A percentile compares a stretch with the other conserved stretches of the same genome.
Conservation (phyloP, 495 filamentous ascomycete species). For the Physcia stellaris region DNA sequence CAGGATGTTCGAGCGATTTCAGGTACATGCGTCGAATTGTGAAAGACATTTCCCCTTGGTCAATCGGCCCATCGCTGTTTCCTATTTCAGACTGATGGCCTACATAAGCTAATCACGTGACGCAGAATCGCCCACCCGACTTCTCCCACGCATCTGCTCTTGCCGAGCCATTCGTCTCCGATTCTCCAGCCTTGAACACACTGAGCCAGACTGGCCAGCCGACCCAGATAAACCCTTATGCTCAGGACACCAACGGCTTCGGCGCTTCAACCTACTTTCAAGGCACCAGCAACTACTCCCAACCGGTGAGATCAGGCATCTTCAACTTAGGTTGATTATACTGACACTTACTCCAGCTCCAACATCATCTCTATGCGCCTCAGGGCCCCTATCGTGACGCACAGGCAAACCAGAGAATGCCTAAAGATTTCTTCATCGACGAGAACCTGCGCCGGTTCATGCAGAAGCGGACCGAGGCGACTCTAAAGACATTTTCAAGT, state of each 20-base stretch:
- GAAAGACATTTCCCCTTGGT: no score
- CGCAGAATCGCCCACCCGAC: no score
- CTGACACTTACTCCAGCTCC: conserved; percentile 34
- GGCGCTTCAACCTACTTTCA: conserved; percentile 4
- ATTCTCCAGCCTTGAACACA: no score
- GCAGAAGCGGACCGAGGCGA: conserved; percentile 76
- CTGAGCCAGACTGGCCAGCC: conserved; percentile 7
- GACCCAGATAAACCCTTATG: conserved; percentile 15
- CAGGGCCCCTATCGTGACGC: conserved; percentile 70
- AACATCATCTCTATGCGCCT: conserved; percentile 90
- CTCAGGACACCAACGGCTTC: conserved; percentile 9
- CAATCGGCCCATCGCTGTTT: no score
- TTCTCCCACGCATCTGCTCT: no score
- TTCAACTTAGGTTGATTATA: conserved; percentile 4
- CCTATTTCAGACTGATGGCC: no score
- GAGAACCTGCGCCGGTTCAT: conserved; percentile 75
- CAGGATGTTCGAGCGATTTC: no score
- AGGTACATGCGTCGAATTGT: no score
- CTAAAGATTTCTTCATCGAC: conserved; percentile 82
- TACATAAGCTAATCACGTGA: no score
- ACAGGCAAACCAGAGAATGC: conserved; percentile 66
- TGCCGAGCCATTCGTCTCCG: no score
- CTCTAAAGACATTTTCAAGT: conserved; percentile 74
- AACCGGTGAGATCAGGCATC: conserved; percentile 43
- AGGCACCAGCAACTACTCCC: conserved; percentile 23